Base-by-base conservation (phyloP, 768 basidiomycete genomes). In the Mycena rosella region DNA sequence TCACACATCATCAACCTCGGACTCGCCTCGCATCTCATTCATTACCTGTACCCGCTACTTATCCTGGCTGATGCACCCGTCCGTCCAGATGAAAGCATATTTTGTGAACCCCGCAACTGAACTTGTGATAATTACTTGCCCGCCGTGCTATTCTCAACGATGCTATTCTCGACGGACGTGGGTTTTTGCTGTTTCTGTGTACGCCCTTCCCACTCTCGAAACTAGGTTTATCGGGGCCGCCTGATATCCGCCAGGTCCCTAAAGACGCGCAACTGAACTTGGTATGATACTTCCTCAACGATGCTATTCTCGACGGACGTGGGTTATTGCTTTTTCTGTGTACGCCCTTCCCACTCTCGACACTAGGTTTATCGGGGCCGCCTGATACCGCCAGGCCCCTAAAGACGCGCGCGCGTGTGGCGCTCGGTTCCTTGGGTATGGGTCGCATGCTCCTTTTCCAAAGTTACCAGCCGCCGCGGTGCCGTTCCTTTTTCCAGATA, bases 41-140 rank as follows among this genome's bases (percentile, higher is more conserved):
- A 44, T 60, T 60, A 42, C 60, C 30, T 53, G 51, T 53, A 42
- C 38, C 10, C 17, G 42, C 44, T 63, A 63, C 30, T 55, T 47
- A 55, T 42, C 34, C 52, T 34, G 42, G 52, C 49, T 52, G 49
- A 52, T 27, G 30, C 52, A 53, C 30, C 14, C 20, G 27, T 36
- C 45, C 32, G 40, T 27, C 47, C 45, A 36, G 58, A 52, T 60
- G 26, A 52, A 38, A 20, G n/a, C n/a, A n/a, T 47, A 48, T 49
- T 49, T 44, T 45, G 38, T 58, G 56, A 45, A 27, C 6, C 3
- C 17, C n/a, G 38, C 56, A n/a, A 10, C 56, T 20, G 9, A 57
- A 42, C 6, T 42, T 42, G 24, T 11, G n/a, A n/a, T n/a, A n/a
- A n/a, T n/a, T n/a, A n/a, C n/a, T n/a, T n/a, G n/a, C n/a, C n/a